phyloP scores from a whole-genome alignment of 2,329 filamentous ascomycete genomes.

The Bipolaris zeicola region DNA sequence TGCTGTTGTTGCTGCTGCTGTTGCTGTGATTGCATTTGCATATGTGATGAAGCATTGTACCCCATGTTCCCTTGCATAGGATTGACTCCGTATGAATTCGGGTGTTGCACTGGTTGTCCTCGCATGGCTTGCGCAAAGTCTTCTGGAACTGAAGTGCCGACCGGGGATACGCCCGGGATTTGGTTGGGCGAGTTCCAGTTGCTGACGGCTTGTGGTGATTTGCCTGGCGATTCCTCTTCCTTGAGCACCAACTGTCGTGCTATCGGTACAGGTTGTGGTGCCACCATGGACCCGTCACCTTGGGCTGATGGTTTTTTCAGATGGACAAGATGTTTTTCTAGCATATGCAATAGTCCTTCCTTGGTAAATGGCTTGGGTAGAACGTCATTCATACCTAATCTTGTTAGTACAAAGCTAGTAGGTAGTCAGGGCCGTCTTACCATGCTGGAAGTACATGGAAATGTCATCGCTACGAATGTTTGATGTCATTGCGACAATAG shows the following conservation, averaged over 20 bases:
- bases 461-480: conserved; percentile 97
- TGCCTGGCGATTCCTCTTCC: conserved; percentile 66
- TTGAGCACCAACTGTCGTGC: conserved; percentile 61
- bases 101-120: conserved; percentile 41
- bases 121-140: conserved; percentile 55
- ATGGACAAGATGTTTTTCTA: conserved; percentile 87
- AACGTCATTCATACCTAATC: conserved; percentile 92
- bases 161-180: conserved; percentile 63
- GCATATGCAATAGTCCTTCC: conserved; percentile 75
- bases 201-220: conserved; percentile 64
- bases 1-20: conserved; percentile 7
- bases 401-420: conserved; percentile 31
- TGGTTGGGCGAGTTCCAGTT: conserved; percentile 69
- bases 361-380: conserved; percentile 95
- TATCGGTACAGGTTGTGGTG: conserved; percentile 57
- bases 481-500: conserved; percentile 98
- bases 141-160: conserved; percentile 55
- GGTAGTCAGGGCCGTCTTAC: conserved; percentile 59
- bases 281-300: conserved; percentile 55
- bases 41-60: conserved; percentile 49
- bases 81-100: conserved; percentile 47
- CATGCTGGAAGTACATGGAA: conserved; percentile 94
- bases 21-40: conserved; percentile 43
- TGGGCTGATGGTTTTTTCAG: conserved; percentile 68
- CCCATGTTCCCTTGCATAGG: conserved; percentile 44